Evolutionary conservation across 2,329 filamentous ascomycete species (phyloP), one percentile per base, ranked within the genome.

Genomic region (Zalaria obscura): DNA sequence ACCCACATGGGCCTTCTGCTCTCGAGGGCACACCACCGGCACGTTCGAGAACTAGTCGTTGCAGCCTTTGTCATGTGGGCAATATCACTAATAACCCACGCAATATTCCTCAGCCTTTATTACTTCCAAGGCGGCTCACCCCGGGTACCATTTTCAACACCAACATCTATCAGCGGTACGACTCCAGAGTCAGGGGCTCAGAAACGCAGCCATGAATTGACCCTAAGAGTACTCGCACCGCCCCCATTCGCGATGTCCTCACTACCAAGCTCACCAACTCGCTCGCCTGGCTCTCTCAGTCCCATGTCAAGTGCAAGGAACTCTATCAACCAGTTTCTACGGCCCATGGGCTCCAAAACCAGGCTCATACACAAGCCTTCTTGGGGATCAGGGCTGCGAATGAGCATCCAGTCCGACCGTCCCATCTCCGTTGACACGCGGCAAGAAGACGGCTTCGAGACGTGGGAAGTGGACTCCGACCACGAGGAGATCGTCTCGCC

Each of bases 401-500:
- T 7, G 7, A 32, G 29, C 29, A n/a, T 32, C 7, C 29, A 61
- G 35, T 57, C 54, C n/a, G 45, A 55, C 11, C 33, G 4, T 72
- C 70, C 0, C 57, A 52, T 39, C 52, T 53, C 29, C 47, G 52
- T 5, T 45, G 47, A 38, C 50, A 52, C 39, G 37, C 56, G 62
- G 26, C 62, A 61, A 28, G 56, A 60, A 3, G 78, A 82, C 46
- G 73, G 75, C 1, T 85, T 86, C 51, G 81, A 85, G 51, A 77
- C 72, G 2, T 86, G 82, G 82, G 78, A 72, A 3, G 73, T 78
- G 48, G 73, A 70, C 49, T 70, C 75, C 27, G 73, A 78, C 50
- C 68, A 70, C 2, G 70, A 77, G 1, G 53, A 75, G 40, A 72
- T 71, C 40, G 60, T 44, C 6, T 64, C 64, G 9, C 65, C 36